phyloP scores from a whole-genome alignment of 2,329 filamentous ascomycete genomes.

The Cladosporium sp. region DNA sequence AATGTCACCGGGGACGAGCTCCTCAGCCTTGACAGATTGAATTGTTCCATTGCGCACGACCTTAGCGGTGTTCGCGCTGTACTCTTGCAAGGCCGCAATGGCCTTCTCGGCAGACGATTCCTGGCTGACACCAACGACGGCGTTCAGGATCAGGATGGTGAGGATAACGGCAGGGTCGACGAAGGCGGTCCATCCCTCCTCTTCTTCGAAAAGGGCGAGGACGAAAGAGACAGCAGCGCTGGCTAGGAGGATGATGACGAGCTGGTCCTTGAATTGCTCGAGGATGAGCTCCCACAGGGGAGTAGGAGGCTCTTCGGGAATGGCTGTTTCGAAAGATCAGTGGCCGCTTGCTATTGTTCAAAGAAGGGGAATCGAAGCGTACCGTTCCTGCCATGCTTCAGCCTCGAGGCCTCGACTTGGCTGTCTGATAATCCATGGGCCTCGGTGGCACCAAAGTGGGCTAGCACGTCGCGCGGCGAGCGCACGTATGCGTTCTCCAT shows the following conservation, averaged over 20 bases:
- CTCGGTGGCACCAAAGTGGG: slow-evolving; percentile 41
- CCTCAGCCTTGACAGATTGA: slow-evolving; percentile 88
- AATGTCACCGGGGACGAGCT: slow-evolving; percentile 92
- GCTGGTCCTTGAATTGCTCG: slow-evolving; percentile 98
- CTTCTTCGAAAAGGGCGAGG: slow-evolving; percentile 88
- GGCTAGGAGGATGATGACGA: slow-evolving; percentile 90
- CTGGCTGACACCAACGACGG: slow-evolving; percentile 95
- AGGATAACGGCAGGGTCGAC: slow-evolving; percentile 95
- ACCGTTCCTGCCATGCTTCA: slow-evolving; percentile 43
- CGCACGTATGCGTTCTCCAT: slow-evolving; percentile 43
- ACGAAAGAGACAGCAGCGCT: slow-evolving; percentile 93
- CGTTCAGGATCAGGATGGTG: slow-evolving; percentile 94
- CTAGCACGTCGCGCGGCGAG: slow-evolving; percentile 39
- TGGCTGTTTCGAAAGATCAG: slow-evolving; percentile 50
- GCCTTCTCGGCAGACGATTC: slow-evolving; percentile 98
- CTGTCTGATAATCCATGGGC: slow-evolving; percentile 36
- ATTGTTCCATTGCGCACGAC: slow-evolving; percentile 83
- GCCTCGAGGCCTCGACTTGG: slow-evolving; percentile 34
- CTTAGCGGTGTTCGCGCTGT: slow-evolving; percentile 97
- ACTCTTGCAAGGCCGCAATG: slow-evolving; percentile 96
- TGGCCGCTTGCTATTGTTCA: neutral
- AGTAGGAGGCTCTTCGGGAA: slow-evolving; percentile 89
- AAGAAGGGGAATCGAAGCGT: slow-evolving; percentile 17
- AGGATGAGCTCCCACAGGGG: slow-evolving; percentile 95
- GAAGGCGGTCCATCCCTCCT: slow-evolving; percentile 94